These are phyloP conservation scores for Calonectria leucothoes DNA, from an alignment of 2,329 filamentous ascomycete species.

Conservation along the genomic window DNA sequence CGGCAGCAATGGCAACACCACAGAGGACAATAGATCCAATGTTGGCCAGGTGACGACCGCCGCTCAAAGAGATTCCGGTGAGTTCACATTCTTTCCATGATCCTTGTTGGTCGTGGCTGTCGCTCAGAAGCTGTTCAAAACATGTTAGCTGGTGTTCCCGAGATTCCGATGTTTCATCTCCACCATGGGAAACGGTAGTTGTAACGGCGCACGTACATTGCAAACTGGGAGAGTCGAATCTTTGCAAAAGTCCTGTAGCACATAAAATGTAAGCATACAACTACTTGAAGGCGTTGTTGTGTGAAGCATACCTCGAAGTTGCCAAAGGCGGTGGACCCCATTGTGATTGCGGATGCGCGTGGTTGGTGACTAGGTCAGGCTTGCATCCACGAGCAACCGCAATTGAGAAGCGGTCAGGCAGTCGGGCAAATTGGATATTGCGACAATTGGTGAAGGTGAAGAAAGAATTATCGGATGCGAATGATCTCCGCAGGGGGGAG, in stretches of 20 bases:
- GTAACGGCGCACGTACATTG: constrained; percentile 72
- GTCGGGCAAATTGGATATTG: constrained; percentile 21
- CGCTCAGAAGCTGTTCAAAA: constrained; percentile 62
- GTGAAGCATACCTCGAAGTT: constrained; percentile 65
- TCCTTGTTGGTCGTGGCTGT: constrained; percentile 68
- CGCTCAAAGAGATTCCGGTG: constrained; percentile 77
- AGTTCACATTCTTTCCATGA: constrained; percentile 78
- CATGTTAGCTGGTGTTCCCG: constrained; percentile 33
- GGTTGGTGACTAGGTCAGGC: constrained; percentile 39
- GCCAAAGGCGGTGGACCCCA: constrained; percentile 72
- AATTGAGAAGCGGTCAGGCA: constrained; percentile 28
- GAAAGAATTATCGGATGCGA: not conserved
- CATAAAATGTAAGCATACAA: constrained; percentile 39
- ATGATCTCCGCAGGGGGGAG: constrained; percentile 14
- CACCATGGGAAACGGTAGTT: constrained; percentile 21
- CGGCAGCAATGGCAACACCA: constrained; percentile 78
- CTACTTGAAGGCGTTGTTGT: constrained; percentile 9
- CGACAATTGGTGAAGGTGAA: not conserved
- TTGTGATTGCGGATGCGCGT: constrained; percentile 51
- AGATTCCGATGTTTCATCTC: constrained; percentile 30
- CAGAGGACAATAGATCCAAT: constrained; percentile 91
- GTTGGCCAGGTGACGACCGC: constrained; percentile 78
- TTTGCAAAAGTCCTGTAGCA: constrained; percentile 78
- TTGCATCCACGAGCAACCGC: constrained; percentile 43
- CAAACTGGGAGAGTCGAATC: constrained; percentile 86